Conservation (phyloP, 225 moss, liverwort and hornwort species). For the Pseudisothecium myosuroides region DNA sequence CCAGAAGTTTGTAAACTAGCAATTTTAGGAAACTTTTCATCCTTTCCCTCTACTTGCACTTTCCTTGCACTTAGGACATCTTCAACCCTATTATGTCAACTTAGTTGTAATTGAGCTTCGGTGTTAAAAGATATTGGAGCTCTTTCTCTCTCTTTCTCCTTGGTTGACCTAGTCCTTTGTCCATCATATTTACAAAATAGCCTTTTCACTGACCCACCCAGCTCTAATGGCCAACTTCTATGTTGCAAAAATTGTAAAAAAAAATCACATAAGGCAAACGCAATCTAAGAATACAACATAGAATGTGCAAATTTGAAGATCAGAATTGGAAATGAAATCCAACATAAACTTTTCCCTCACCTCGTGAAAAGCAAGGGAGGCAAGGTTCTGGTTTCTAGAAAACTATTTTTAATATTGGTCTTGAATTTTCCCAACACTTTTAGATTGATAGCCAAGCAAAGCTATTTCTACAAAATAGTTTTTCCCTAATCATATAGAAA, state of each 20-base stretch:
- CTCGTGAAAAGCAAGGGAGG: too few relatives aligned
- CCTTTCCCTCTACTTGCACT: neutral
- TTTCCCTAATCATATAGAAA: too few relatives aligned
- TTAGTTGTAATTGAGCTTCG: neutral
- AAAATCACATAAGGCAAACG: neutral
- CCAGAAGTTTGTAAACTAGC: neutral
- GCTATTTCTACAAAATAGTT: too few relatives aligned
- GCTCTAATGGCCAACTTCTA: neutral
- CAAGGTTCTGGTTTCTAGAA: too few relatives aligned
- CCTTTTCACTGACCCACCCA: accelerated
- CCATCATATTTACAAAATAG: neutral
- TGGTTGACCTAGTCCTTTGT: neutral
- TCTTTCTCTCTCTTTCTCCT: neutral
- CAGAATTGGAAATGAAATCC: too few relatives aligned
- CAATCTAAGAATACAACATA: too few relatives aligned
- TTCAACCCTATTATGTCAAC: neutral
- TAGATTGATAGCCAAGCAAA: too few relatives aligned
- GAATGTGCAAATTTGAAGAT: too few relatives aligned
- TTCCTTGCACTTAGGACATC: neutral
- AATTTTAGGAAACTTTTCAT: neutral
- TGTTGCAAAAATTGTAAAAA: neutral
- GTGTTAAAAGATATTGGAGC: neutral
- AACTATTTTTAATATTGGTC: too few relatives aligned
- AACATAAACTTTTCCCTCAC: too few relatives aligned
- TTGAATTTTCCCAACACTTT: too few relatives aligned